Conservation (phyloP, 768 basidiomycete genomes). For the Calocybe indica region DNA sequence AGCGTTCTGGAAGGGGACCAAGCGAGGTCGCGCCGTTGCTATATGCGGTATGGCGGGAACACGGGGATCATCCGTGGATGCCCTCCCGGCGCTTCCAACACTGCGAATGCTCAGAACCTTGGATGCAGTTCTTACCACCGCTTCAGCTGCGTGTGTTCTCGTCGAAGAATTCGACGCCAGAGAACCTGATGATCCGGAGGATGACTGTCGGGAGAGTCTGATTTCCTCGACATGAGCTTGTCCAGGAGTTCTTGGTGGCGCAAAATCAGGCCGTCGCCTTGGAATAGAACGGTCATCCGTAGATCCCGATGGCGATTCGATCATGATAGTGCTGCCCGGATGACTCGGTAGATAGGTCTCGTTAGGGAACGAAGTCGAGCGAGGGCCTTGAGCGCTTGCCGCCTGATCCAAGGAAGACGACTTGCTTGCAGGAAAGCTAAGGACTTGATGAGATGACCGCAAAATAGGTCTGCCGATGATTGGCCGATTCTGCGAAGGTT, state of each 20-base stretch:
- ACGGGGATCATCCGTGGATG: conserved; percentile 31
- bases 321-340: conserved; percentile 42
- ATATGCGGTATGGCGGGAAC: conserved; percentile 21
- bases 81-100: conserved; percentile 29
- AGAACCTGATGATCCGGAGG: conserved; percentile 25
- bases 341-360: conserved; percentile 31
- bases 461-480: conserved; percentile 57
- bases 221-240: conserved; percentile 12
- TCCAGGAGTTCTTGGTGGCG: conserved; percentile 44
- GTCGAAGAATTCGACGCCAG: conserved; percentile 26
- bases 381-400: conserved; percentile 21
- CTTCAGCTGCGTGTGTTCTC: conserved; percentile 34
- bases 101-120: conserved; percentile 52
- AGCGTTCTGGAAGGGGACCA: conserved; percentile 69
- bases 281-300: conserved; percentile 64
- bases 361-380: conserved; percentile 33
- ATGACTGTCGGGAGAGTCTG: conserved; percentile 26
- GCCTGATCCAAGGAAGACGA: background rate
- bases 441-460: conserved; percentile 18
- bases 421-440: background rate
- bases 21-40: conserved; percentile 40
- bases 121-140: conserved; percentile 39
- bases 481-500: conserved; percentile 32
- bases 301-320: conserved; percentile 59
- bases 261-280: conserved; percentile 63